A percentile compares a stretch with the other conserved stretches of the same genome.
Evolutionary conservation across 1,284 basidiomycete species (phyloP).

Genomic region (Ustilago crameri): DNA sequence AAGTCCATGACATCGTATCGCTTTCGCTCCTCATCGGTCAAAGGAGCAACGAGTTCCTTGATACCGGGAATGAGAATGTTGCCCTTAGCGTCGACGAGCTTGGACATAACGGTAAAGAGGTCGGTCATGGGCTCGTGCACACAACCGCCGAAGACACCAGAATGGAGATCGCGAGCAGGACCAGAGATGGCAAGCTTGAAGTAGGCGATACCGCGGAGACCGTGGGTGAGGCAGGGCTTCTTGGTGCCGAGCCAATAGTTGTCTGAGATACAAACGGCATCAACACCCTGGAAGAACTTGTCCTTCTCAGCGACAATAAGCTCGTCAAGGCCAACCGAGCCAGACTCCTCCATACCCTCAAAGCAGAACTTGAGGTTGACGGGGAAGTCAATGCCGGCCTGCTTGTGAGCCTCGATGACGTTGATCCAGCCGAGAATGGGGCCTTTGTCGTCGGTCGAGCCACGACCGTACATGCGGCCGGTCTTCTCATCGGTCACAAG

Average conservation of each 20-base stretch:
- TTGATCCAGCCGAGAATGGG: constrained; percentile 87
- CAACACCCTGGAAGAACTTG: constrained; percentile 88
- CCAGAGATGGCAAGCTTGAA: constrained; percentile 86
- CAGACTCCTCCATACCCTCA: constrained; percentile 97
- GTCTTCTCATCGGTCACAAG: constrained; percentile 78
- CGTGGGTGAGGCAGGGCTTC: constrained; percentile 69
- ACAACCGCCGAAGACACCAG: constrained; percentile 72
- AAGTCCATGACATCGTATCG: constrained; percentile 69
- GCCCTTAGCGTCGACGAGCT: constrained; percentile 84
- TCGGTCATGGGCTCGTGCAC: constrained; percentile 75
- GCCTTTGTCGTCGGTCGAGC: constrained; percentile 67
- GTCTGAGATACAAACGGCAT: constrained; percentile 87
- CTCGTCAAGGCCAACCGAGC: constrained; percentile 91
- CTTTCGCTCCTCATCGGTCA: constrained; percentile 81
- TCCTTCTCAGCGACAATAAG: constrained; percentile 84
- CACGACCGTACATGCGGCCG: constrained; percentile 83
- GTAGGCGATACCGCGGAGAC: constrained; percentile 83
- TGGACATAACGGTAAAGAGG: constrained; percentile 73
- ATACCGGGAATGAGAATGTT: constrained; percentile 91
- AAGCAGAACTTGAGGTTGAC: constrained; percentile 96
- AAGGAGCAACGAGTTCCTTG: constrained; percentile 83
- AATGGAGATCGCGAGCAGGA: constrained; percentile 89
- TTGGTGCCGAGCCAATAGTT: constrained; percentile 69
- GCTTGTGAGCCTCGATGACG: constrained; percentile 85
- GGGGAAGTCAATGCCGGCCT: constrained; percentile 80